Evolutionary conservation across 495 filamentous ascomycete genomes (phyloP).

Genomic region (Bacidia rubella): DNA sequence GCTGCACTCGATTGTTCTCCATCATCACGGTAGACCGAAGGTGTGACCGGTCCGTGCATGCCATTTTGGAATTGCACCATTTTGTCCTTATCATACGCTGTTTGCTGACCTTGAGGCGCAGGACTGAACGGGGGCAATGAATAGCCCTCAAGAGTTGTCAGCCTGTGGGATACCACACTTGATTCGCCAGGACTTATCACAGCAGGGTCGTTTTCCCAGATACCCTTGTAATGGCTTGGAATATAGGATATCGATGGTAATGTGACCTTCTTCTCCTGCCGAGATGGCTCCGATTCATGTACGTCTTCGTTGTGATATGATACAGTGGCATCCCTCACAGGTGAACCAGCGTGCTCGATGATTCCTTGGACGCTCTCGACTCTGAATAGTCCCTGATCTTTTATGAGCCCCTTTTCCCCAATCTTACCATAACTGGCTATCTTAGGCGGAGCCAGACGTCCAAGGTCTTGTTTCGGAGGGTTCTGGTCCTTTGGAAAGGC

Average conservation of each 20-base stretch:
- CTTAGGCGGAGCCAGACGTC: conserved; percentile 6
- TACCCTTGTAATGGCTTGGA: conserved; percentile 14
- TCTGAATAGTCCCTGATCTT: conserved; percentile 12
- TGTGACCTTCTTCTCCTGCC: conserved; percentile 3
- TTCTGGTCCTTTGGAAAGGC: not conserved
- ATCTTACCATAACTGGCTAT: conserved; percentile 12
- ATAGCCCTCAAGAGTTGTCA: conserved; percentile 13
- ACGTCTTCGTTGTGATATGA: not conserved
- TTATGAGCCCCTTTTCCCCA: conserved; percentile 12
- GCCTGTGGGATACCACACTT: not conserved
- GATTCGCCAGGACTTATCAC: conserved; percentile 10
- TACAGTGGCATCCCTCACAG: not conserved
- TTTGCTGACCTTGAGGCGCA: not conserved
- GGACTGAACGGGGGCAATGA: conserved; percentile 20
- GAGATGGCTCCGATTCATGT: not conserved
- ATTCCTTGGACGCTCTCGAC: conserved; percentile 15
- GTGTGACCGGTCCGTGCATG: not conserved
- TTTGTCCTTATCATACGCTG: not conserved
- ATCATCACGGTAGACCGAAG: not conserved
- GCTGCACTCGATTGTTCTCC: not conserved
- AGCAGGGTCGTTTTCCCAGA: conserved; percentile 21
- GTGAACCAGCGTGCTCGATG: conserved; percentile 13
- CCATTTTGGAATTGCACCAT: not conserved
- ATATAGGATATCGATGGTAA: conserved; percentile 11
- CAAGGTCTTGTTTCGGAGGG: not conserved